Evolutionary conservation across 192 early-diverging fungal species (phyloP).

Genomic region (Podila verticillata): DNA sequence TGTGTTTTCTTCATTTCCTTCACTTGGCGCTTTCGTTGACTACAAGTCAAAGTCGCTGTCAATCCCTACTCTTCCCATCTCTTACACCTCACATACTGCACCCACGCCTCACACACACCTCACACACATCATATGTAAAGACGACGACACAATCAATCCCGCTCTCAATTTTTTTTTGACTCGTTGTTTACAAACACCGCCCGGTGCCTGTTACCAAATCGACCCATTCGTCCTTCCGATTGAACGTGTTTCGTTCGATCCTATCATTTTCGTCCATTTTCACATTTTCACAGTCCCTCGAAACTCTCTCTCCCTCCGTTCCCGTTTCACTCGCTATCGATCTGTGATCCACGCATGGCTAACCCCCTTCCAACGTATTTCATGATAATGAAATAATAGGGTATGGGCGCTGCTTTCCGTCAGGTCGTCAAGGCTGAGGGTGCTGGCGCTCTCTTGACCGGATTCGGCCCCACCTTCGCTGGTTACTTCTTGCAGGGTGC

Average conservation of each 20-base stretch:
- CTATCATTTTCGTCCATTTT: neutral
- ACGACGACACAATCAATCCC: neutral
- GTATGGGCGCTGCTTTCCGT: slow-evolving; percentile 68
- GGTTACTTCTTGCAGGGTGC: slow-evolving; percentile 82
- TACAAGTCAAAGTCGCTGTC: neutral
- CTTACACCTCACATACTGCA: too few relatives aligned
- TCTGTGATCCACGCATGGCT: too few relatives aligned
- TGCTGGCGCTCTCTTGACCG: slow-evolving; percentile 73
- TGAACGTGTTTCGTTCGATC: neutral
- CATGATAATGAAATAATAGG: slow-evolving; percentile 26
- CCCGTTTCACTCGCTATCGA: too few relatives aligned
- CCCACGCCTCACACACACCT: too few relatives aligned
- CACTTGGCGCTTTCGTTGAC: neutral
- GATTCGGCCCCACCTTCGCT: slow-evolving; percentile 75
- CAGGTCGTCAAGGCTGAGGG: slow-evolving; percentile 67
- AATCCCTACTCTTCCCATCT: too few relatives aligned
- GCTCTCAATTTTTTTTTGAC: neutral
- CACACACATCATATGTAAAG: too few relatives aligned
- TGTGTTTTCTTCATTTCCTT: neutral
- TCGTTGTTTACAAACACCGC: slow-evolving; percentile 1
- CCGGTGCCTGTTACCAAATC: neutral
- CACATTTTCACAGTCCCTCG: neutral
- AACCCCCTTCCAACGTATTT: too few relatives aligned
- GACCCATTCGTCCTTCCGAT: slow-evolving; percentile 6
- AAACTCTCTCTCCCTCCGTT: too few relatives aligned